Evolutionary conservation across 441 rosid genomes (phyloP), one percentile per base, ranked within the genome.

Genomic region (Eutrema salsugineum): DNA sequence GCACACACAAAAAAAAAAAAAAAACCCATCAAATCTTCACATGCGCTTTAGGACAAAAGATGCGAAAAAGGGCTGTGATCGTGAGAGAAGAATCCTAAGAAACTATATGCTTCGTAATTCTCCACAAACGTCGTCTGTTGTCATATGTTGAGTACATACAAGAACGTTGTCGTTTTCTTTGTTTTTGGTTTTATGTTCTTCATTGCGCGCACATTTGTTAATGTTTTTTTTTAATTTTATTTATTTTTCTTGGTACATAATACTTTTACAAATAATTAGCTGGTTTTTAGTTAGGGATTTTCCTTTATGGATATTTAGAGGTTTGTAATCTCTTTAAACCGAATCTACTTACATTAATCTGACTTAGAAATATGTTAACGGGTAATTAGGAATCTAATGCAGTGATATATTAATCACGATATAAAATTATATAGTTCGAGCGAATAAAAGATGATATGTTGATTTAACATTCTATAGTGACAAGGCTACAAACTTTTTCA

Each of bases 11-110:
- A 57, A 33, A 15, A 58, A 33, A 61, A 36, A 59, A 68, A 35
- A 57, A 33, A 15, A 58, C 78, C 73, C 73, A 44, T 61, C 2
- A 68, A 61, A 27, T 67, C 42, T 61, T 53, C 69, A 68, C 69
- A 75, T 75, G 78, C 56, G 35, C 15, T 50, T 24, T 35, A 51
- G 28, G 78, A 68, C 69, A 36, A 75, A 48, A 59, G 28, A 49
- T 17, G 49, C 50, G 36, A 64, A 64, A 64, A 64, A 44, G 36
- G 16, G 38, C 55, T 20, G 63, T 56, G 62, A 30, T 22, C 38
- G 63, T 67, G 71, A 66, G 50, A 61, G 64, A 68, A 68, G 78
- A 61, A 75, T 75, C 73, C 78, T 75, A 75, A 59, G 78, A 67
- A n/a, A 6, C 36, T 11, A 65, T 38, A 60, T 24, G 40, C 73